phyloP scores from a whole-genome alignment of 345 rosid species.

The Combretum micranthum region DNA sequence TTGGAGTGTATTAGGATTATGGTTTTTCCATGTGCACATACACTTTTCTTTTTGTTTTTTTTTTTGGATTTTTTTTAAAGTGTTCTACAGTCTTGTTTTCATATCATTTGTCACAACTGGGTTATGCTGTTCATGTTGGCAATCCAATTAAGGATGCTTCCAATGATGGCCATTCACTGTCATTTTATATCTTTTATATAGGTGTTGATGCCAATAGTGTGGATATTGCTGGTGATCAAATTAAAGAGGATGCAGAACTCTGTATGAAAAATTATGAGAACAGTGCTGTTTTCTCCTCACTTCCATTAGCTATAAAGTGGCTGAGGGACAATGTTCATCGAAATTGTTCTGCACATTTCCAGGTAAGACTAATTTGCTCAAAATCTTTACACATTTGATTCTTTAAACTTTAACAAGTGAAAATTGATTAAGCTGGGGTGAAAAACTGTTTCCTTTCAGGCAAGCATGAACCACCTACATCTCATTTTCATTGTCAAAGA shows the following conservation, averaged over 20 bases:
- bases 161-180: not conserved
- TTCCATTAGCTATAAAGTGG: constrained; percentile 86
- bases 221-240: constrained; percentile 39
- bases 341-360: constrained; percentile 50
- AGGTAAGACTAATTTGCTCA: constrained; percentile 37
- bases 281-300: constrained; percentile 75
- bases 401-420: not conserved
- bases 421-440: not conserved
- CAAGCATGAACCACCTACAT: too few relatives aligned
- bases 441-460: too few relatives aligned
- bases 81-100: too few relatives aligned
- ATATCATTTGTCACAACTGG: too few relatives aligned
- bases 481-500: too few relatives aligned
- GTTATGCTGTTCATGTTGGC: too few relatives aligned
- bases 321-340: constrained; percentile 59
- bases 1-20: too few relatives aligned
- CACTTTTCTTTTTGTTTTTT: too few relatives aligned
- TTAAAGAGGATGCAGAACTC: constrained; percentile 34
- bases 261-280: constrained; percentile 39
- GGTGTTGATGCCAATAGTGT: constrained; percentile 37
- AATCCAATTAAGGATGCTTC: not conserved
- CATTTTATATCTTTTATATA: constrained; percentile 10
- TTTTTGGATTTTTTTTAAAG: too few relatives aligned
- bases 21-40: too few relatives aligned
- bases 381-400: too few relatives aligned